These are phyloP conservation scores for Populus nigra DNA, from an alignment of 345 rosid species.

Conservation along the genomic window DNA sequence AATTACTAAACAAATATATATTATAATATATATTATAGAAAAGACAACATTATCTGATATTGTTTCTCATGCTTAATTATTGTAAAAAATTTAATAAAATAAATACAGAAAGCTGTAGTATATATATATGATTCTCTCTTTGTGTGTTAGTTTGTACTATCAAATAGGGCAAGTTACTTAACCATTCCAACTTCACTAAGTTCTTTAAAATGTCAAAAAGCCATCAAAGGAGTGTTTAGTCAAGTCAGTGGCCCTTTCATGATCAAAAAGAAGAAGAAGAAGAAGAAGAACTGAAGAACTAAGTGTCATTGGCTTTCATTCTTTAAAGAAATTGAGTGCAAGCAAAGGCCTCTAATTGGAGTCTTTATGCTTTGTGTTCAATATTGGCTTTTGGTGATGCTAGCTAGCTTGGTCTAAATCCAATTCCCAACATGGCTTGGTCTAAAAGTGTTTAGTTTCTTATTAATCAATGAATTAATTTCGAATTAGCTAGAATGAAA, in stretches of 20 bases:
- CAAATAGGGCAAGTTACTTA: conserved; percentile 32
- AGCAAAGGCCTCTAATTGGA: neutral
- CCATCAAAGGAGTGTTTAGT: neutral
- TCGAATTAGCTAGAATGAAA: neutral
- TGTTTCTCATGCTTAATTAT: conserved; percentile 27
- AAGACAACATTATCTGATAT: conserved; percentile 8
- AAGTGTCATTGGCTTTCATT: neutral
- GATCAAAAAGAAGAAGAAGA: neutral
- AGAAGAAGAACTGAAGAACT: neutral
- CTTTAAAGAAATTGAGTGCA: neutral
- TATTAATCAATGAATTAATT: neutral
- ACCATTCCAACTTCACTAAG: conserved; percentile 13
- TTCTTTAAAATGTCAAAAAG: neutral
- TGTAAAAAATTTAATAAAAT: neutral
- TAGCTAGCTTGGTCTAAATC: neutral
- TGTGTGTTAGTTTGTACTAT: conserved; percentile 9
- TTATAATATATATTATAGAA: too few species aligned
- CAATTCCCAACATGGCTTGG: neutral
- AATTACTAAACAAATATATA: too few species aligned
- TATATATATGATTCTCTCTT: neutral
- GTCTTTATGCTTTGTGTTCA: neutral
- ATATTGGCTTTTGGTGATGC: neutral
- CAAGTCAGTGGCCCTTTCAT: neutral
- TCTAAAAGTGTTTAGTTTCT: too few species aligned
- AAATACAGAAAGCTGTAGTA: neutral